These are phyloP conservation scores for Hansenula sp. DNA, from an alignment of 1,139 yeast species.

Conservation along the genomic window DNA sequence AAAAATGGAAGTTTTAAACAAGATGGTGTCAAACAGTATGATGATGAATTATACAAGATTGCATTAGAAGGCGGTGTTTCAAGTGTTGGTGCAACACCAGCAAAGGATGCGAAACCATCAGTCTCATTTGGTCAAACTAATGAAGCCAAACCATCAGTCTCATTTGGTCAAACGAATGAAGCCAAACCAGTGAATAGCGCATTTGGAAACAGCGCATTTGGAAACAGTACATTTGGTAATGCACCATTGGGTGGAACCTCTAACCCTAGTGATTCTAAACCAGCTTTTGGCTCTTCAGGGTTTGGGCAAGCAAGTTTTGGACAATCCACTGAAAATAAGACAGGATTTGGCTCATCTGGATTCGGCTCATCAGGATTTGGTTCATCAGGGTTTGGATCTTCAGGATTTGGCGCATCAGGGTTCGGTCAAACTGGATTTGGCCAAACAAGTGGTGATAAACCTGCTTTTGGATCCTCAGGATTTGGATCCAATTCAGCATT, in stretches of 20 bases:
- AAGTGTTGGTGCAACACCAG: not conserved
- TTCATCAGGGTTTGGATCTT: slow-evolving; percentile 12
- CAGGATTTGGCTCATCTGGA: slow-evolving; percentile 16
- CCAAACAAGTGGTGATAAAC: slow-evolving; percentile 1
- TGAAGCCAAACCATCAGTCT: not conserved
- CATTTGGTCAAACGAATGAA: not conserved
- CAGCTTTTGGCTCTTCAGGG: not conserved
- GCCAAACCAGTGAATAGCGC: too few relatives aligned
- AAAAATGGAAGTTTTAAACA: slow-evolving; percentile 28
- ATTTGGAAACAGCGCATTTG: too few relatives aligned
- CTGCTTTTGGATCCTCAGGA: slow-evolving; percentile 8
- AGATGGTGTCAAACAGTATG: slow-evolving; percentile 11
- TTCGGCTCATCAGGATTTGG: slow-evolving; percentile 17
- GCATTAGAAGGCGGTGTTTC: slow-evolving; percentile 5
- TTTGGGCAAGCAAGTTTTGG: too few relatives aligned
- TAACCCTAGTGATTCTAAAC: not conserved
- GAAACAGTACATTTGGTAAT: slow-evolving; percentile 7
- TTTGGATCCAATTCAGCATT: slow-evolving; percentile 9
- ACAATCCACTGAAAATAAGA: not conserved
- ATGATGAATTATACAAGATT: slow-evolving; percentile 9
- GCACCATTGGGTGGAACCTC: slow-evolving; percentile 7
- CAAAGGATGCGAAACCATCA: not conserved
- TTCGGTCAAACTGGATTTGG: not conserved
- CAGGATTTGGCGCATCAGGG: not conserved
- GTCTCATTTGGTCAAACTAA: not conserved